phyloP scores from a whole-genome alignment of 257 asterid genomes.

The Plectranthus barbatus region DNA sequence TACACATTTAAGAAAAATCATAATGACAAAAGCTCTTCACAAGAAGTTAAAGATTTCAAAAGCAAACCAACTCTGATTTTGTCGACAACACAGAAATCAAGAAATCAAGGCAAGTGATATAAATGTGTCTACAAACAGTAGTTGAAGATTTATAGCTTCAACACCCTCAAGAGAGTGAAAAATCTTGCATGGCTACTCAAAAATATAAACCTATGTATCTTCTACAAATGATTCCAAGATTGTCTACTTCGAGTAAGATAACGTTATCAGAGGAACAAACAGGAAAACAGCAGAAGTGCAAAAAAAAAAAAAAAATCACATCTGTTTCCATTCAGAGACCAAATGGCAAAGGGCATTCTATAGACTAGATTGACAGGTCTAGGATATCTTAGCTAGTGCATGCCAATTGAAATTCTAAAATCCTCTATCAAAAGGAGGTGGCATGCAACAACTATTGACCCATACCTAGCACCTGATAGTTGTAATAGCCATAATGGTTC shows the following conservation, averaged over 20 bases:
- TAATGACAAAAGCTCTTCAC: conserved; percentile 2
- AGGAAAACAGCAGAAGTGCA: neutral
- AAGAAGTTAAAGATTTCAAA: conserved; percentile 2
- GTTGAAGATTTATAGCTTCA: neutral
- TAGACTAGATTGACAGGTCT: neutral
- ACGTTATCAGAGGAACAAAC: neutral
- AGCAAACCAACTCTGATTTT: neutral
- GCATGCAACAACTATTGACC: neutral
- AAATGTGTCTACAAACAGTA: neutral
- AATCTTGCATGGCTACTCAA: too few relatives aligned
- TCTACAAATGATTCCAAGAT: neutral
- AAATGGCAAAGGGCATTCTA: neutral
- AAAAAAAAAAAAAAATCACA: neutral
- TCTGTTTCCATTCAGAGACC: neutral
- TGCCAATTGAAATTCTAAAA: neutral
- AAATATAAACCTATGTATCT: neutral
- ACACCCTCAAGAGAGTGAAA: too few relatives aligned
- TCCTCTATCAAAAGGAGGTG: neutral
- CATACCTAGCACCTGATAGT: neutral
- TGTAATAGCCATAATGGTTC: neutral
- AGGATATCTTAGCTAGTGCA: neutral
- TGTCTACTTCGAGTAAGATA: neutral
- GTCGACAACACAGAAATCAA: neutral
- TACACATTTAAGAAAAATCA: conserved; percentile 11
- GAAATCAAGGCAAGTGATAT: neutral